A percentile compares a stretch with the other conserved stretches of the same genome.
Evolutionary conservation across 2,329 filamentous ascomycete species (phyloP).

Genomic region (Monilinia polystroma): DNA sequence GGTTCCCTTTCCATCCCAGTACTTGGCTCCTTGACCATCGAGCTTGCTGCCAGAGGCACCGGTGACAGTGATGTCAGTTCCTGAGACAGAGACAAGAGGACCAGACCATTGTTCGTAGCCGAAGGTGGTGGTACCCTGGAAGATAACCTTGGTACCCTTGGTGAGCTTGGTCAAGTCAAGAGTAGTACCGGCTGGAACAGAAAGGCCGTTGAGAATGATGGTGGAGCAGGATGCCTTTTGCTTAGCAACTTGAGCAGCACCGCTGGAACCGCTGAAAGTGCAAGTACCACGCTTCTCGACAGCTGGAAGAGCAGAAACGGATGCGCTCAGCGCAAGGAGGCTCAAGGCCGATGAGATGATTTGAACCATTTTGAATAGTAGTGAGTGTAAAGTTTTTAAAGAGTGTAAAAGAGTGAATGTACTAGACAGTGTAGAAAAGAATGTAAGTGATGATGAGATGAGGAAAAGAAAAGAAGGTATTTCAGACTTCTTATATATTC

Average conservation of each 20-base stretch:
- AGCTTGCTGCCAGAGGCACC: constrained; percentile 43
- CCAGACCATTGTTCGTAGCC: constrained; percentile 65
- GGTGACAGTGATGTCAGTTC: constrained; percentile 32
- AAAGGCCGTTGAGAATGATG: constrained; percentile 54
- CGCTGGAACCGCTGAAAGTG: constrained; percentile 54
- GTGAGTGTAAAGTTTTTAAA: background rate
- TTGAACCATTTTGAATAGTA: constrained; percentile 34
- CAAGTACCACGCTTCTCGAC: constrained; percentile 43
- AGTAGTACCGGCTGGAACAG: constrained; percentile 57
- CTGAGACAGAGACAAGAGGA: constrained; percentile 53
- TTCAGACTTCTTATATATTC: constrained; percentile 6
- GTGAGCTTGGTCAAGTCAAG: constrained; percentile 57
- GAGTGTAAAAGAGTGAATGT: constrained; percentile 18
- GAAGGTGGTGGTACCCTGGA: constrained; percentile 65
- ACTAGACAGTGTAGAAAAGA: constrained; percentile 10
- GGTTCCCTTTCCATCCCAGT: constrained; percentile 61
- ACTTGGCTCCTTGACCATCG: constrained; percentile 47
- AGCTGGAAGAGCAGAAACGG: constrained; percentile 27
- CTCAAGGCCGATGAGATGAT: constrained; percentile 27
- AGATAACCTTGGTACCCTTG: constrained; percentile 54
- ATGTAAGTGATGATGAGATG: constrained; percentile 15
- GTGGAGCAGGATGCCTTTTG: constrained; percentile 53
- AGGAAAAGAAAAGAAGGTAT: constrained; percentile 10
- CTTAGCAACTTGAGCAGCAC: constrained; percentile 48
- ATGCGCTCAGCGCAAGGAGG: constrained; percentile 29